Evolutionary conservation across 495 filamentous ascomycete genomes (phyloP).

Genomic region (Xylaria acuta): DNA sequence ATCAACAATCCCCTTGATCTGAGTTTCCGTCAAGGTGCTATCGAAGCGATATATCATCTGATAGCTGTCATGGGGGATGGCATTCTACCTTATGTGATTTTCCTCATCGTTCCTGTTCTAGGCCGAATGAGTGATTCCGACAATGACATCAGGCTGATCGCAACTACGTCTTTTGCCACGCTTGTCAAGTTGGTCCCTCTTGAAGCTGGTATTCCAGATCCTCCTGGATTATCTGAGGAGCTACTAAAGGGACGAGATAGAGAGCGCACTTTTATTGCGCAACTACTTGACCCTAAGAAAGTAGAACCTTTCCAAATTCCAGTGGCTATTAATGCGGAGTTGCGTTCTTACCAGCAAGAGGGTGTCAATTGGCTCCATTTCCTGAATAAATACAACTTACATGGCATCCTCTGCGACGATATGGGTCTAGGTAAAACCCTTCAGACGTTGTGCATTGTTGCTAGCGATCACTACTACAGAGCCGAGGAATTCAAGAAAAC

Average conservation of each 20-base stretch:
- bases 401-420: constrained; percentile 98
- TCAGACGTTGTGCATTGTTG: constrained; percentile 96
- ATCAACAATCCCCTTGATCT: constrained; percentile 89
- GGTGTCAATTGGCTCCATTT: constrained; percentile 99
- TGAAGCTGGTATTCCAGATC: constrained; percentile 96
- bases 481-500: constrained; percentile 88
- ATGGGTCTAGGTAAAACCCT: constrained; percentile 99
- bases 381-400: constrained; percentile 95
- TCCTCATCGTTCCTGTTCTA: constrained; percentile 96
- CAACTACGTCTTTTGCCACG: constrained; percentile 95
- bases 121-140: constrained; percentile 99
- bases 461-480: constrained; percentile 93
- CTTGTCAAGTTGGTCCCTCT: constrained; percentile 98
- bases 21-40: constrained; percentile 85
- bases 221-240: constrained; percentile 87
- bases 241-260: constrained; percentile 87
- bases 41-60: constrained; percentile 92
- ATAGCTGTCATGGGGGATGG: constrained; percentile 98
- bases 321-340: constrained; percentile 93
- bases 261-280: constrained; percentile 93
- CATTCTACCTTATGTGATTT: constrained; percentile 97
- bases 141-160: constrained; percentile 90
- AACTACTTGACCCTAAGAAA: constrained; percentile 94
- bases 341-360: constrained; percentile 96
- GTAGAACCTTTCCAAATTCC: constrained; percentile 93